These are phyloP conservation scores for Mixia osmundae DNA, from an alignment of 1,284 basidiomycete species.

Conservation along the genomic window DNA sequence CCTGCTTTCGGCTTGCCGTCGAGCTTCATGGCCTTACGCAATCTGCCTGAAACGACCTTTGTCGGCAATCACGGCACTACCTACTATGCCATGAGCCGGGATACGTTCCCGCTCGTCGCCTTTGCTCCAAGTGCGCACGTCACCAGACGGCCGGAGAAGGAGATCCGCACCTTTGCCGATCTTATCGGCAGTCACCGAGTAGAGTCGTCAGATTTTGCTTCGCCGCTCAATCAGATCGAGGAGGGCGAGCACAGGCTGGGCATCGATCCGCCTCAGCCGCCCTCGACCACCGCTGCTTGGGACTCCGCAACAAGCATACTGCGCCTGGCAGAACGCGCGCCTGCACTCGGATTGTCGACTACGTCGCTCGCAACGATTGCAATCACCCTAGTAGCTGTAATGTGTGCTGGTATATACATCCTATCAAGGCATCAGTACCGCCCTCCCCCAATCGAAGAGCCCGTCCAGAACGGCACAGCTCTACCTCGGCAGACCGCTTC, in stretches of 20 bases:
- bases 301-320: no score
- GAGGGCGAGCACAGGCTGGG: background rate
- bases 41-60: constrained; percentile 32
- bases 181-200: no score
- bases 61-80: constrained; percentile 36
- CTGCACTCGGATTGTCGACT: no score
- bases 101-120: constrained; percentile 44
- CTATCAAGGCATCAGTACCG: no score
- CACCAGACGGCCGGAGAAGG: constrained; percentile 2
- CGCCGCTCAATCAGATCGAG: background rate
- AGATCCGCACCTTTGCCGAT: background rate
- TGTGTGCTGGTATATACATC: no score
- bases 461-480: no score
- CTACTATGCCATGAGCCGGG: constrained; percentile 50
- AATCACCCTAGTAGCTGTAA: no score
- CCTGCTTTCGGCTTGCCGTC: constrained; percentile 30
- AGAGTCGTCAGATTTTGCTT: background rate
- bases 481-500: no score
- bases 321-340: no score
- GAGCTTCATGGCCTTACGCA: constrained; percentile 6
- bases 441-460: no score
- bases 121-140: constrained; percentile 26
- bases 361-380: no score
- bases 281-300: no score
- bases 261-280: background rate